These are phyloP conservation scores for Colletotrichum sp. DNA, from an alignment of 2,329 filamentous ascomycete species.

Conservation along the genomic window DNA sequence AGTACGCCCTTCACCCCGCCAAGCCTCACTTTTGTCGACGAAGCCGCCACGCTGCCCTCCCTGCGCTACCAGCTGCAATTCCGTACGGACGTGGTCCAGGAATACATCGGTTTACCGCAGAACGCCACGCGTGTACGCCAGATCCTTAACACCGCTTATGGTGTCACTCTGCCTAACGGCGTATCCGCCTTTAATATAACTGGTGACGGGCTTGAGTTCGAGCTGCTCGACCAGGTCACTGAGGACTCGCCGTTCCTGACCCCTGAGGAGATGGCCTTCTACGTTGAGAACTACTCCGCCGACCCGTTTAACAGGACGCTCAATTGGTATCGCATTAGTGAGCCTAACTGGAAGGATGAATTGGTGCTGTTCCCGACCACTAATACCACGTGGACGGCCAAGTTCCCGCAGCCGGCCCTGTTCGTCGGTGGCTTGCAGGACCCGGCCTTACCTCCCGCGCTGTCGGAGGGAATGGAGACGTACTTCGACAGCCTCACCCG, in stretches of 20 bases:
- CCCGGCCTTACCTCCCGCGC: too few relatives aligned
- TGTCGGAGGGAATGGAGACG: too few relatives aligned
- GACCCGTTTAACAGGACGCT: slow-evolving; percentile 79
- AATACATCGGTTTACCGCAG: slow-evolving; percentile 28
- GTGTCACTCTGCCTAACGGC: slow-evolving; percentile 60
- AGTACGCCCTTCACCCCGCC: slow-evolving; percentile 73
- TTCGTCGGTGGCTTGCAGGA: too few relatives aligned
- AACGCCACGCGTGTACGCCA: slow-evolving; percentile 63
- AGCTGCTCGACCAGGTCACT: slow-evolving; percentile 56
- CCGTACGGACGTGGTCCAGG: slow-evolving; percentile 58
- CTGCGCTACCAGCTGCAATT: slow-evolving; percentile 82
- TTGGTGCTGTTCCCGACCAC: neutral
- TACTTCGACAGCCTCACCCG: slow-evolving; percentile 1
- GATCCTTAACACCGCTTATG: slow-evolving; percentile 72
- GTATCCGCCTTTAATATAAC: slow-evolving; percentile 57
- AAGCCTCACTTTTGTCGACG: slow-evolving; percentile 50
- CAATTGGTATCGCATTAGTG: slow-evolving; percentile 84
- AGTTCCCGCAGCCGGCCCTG: too few relatives aligned
- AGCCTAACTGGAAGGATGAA: slow-evolving; percentile 71
- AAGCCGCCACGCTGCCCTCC: slow-evolving; percentile 65
- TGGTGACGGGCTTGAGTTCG: slow-evolving; percentile 62
- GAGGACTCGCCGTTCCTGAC: slow-evolving; percentile 62
- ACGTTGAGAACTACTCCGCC: slow-evolving; percentile 71
- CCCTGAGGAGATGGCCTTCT: slow-evolving; percentile 77
- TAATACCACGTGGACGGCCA: too few relatives aligned